phyloP scores from a whole-genome alignment of 768 basidiomycete genomes.

The Pleurotus pulmonarius region DNA sequence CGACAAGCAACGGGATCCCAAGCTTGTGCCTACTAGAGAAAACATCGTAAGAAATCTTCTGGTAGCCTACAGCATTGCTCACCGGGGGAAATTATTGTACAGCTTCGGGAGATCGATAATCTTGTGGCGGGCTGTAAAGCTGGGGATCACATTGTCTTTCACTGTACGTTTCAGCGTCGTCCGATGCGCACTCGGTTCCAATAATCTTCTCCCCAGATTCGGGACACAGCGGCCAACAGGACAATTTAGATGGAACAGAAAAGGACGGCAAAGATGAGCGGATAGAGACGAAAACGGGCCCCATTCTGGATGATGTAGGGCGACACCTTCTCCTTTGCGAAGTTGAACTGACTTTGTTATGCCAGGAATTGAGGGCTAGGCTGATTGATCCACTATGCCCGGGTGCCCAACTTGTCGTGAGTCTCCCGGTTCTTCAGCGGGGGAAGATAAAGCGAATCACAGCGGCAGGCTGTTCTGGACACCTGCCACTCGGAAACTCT shows the following conservation, averaged over 20 bases:
- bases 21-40: slow-evolving; percentile 33
- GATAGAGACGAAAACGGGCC: slow-evolving; percentile 12
- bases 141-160: slow-evolving; percentile 54
- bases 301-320: slow-evolving; percentile 7
- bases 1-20: slow-evolving; percentile 26
- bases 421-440: neutral
- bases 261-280: slow-evolving; percentile 41
- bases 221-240: slow-evolving; percentile 36
- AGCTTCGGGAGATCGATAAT: slow-evolving; percentile 39
- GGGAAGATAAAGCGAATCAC: neutral
- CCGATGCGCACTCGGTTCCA: too few relatives aligned
- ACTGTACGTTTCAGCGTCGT: slow-evolving; percentile 34
- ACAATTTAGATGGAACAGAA: slow-evolving; percentile 32
- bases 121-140: slow-evolving; percentile 41
- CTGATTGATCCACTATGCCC: slow-evolving; percentile 18
- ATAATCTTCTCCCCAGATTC: slow-evolving; percentile 25
- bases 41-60: slow-evolving; percentile 38
- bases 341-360: neutral
- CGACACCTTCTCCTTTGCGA: neutral
- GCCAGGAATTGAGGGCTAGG: slow-evolving; percentile 15
- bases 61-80: neutral
- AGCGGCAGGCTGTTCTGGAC: slow-evolving; percentile 13
- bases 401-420: slow-evolving; percentile 16
- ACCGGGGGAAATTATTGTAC: neutral
- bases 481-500: slow-evolving; percentile 21